Base-by-base conservation (phyloP, 495 filamentous ascomycete genomes). In the Delitschia confertaspora region DNA sequence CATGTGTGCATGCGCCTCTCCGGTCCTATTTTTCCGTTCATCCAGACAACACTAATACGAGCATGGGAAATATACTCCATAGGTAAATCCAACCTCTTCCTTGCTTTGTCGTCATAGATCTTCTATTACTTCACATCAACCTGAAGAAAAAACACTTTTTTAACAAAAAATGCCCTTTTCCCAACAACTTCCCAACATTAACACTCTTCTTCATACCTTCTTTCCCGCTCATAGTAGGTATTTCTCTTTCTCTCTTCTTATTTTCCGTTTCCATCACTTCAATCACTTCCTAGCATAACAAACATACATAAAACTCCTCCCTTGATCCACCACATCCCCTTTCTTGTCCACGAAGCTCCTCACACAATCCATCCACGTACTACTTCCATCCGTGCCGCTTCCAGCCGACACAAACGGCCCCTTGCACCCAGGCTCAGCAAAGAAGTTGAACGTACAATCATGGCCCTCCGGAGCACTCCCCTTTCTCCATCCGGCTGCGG, bases 381-480 rank as follows among this genome's bases (percentile, higher is more conserved):
- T 38, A 20, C 35, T 38, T 20, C 35, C 35, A 22, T 38, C 35
- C 5, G 35, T 9, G 18, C 7, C 35, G 10, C 4, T 14, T 5
- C 35, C 35, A 18, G 35, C 8, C 6, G 35, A 38, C 10, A 38
- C 35, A 17, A 19, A 38, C 5, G 14, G 10, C 16, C 35, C 35
- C 18, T 38, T 38, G 19, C 35, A 38, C 7, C 35, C 35, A 6
- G 14, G 5, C 10, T 14, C 7, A 9, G 14, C 35, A 23, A 21
- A 38, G 19, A 38, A 38, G 19, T 38, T 38, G 35, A 38, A 38
- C 4, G 35, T 38, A 14, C 35, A 38, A 23, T 38, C 35, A 4
- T 21, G 9, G 9, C 35, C 35, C 7, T 18, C 35, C 35, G 35
- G 35, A 8, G 35, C 4, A 23, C 6, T 17, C 8, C 35, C 35